phyloP scores from a whole-genome alignment of 164 flowering plant species.

The Liriodendron chinense region DNA sequence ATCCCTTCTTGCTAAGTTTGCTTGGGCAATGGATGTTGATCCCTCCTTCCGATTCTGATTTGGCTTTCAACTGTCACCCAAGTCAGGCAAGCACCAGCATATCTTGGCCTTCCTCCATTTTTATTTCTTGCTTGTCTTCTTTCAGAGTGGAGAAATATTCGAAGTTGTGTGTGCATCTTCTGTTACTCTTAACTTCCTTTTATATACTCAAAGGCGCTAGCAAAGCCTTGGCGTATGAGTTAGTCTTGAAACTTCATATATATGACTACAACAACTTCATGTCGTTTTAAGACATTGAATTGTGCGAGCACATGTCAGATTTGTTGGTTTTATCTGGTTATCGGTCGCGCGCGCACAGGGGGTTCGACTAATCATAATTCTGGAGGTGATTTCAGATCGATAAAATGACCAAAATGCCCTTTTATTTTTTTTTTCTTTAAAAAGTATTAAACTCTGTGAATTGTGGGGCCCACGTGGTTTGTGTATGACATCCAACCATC shows the following conservation, averaged over 20 bases:
- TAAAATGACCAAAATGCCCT: too few species aligned
- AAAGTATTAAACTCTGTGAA: too few species aligned
- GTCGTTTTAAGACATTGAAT: conserved; percentile 11
- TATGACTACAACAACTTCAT: conserved; percentile 8
- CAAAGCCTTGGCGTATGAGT: not conserved
- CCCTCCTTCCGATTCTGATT: conserved; percentile 85
- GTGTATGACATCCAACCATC: too few species aligned
- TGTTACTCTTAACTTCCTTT: not conserved
- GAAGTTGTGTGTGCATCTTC: conserved; percentile 11
- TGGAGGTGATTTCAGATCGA: too few species aligned
- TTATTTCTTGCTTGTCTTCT: not conserved
- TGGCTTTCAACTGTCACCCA: not conserved
- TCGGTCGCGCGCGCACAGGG: too few species aligned
- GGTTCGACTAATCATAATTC: too few species aligned
- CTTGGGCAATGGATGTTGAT: conserved; percentile 99
- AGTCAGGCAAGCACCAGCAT: not conserved
- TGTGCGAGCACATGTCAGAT: not conserved
- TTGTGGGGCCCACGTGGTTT: too few species aligned
- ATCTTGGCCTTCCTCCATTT: not conserved
- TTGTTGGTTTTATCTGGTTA: not conserved
- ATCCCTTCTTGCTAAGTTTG: conserved; percentile 84
- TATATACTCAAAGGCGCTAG: not conserved
- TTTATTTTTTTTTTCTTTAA: too few species aligned
- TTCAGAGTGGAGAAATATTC: conserved; percentile 2
- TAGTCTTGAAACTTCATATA: not conserved